A percentile compares a stretch with the other conserved stretches of the same genome.
Conservation (phyloP, 78 protist genomes). For the Dictyostelium citrinum region DNA sequence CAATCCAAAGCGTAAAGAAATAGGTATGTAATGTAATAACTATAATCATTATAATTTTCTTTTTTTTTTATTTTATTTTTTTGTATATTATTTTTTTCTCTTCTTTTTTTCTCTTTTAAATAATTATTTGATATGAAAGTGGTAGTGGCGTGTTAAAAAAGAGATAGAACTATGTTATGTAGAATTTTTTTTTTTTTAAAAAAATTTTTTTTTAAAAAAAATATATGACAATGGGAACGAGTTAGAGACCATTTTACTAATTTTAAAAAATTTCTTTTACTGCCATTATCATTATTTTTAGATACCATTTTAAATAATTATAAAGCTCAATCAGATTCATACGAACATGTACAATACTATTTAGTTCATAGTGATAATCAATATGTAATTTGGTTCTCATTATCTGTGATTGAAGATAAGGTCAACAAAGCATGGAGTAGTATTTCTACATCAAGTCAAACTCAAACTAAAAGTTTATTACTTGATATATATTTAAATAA, state of each 20-base stretch:
- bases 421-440: conserved; percentile 26
- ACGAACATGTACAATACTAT: conserved; percentile 58
- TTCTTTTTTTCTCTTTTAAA: background rate
- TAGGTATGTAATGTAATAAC: conserved; percentile 15
- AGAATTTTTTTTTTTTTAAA: background rate
- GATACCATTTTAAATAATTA: conserved; percentile 16
- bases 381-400: conserved; percentile 31
- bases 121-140: background rate
- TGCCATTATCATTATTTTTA: background rate
- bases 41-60: background rate
- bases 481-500: conserved; percentile 29
- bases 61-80: background rate
- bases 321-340: conserved; percentile 25
- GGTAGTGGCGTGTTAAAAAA: background rate
- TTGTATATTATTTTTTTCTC: background rate
- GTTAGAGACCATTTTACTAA: background rate
- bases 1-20: conserved; percentile 23
- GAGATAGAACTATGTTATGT: background rate
- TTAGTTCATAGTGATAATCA: conserved; percentile 16
- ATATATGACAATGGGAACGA: background rate
- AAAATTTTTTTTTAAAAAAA: background rate
- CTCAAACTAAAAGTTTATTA: background rate
- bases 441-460: background rate
- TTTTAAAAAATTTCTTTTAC: background rate
- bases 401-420: conserved; percentile 29